Evolutionary conservation across 129 eudicot species (phyloP).

Genomic region (Smallanthus sonchifolius): DNA sequence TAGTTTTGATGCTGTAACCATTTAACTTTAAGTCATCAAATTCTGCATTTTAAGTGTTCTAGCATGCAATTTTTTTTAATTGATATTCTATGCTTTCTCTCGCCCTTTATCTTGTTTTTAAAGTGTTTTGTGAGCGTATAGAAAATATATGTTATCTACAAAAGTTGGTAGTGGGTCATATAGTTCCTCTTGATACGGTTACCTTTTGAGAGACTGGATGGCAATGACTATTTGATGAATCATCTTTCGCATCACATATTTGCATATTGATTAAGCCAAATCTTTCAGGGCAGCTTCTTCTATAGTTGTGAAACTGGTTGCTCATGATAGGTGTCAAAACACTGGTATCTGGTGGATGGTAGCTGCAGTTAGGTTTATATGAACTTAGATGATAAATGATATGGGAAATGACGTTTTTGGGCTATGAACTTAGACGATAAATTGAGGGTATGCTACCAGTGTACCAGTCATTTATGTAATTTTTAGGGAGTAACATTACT

Average conservation of each 20-base stretch:
- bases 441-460: not conserved
- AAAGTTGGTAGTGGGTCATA: constrained; percentile 1
- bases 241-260: not conserved
- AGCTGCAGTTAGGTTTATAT: not conserved
- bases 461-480: not conserved
- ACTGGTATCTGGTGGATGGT: not conserved
- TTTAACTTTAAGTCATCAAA: not conserved
- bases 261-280: not conserved
- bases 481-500: not conserved
- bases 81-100: not conserved
- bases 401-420: not conserved
- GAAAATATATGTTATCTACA: not conserved
- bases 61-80: not conserved
- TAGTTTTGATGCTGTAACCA: not conserved
- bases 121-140: not conserved
- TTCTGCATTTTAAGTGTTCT: not conserved
- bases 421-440: not conserved
- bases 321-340: not conserved
- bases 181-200: not conserved
- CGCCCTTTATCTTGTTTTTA: not conserved
- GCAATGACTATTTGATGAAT: not conserved
- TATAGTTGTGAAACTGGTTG: not conserved
- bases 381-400: not conserved
- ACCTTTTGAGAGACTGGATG: not conserved
- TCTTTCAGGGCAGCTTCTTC: not conserved